A percentile compares a stretch with the other conserved stretches of the same genome.
These are phyloP conservation scores for Simmondsia chinensis DNA, from an alignment of 148 eudicot genomes.

Conservation along the genomic window DNA sequence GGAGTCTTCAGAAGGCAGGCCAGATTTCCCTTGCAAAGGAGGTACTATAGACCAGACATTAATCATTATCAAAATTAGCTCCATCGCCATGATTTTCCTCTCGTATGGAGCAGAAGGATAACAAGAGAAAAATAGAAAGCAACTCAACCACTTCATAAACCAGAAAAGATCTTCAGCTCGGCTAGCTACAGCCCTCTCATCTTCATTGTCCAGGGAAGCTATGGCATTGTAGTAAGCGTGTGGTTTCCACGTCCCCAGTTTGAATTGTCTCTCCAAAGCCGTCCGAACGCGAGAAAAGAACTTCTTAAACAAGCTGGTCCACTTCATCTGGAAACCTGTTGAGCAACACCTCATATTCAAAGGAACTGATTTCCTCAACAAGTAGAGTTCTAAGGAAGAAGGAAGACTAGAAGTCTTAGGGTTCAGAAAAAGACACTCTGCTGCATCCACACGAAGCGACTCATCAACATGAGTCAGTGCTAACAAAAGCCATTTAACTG, in stretches of 20 bases:
- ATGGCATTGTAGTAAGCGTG: slow-evolving; percentile 13
- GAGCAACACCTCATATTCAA: slow-evolving; percentile 95
- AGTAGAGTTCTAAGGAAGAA: slow-evolving; percentile 70
- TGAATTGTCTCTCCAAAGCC: slow-evolving; percentile 81
- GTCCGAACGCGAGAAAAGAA: slow-evolving; percentile 87
- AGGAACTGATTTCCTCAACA: slow-evolving; percentile 78
- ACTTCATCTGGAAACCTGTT: slow-evolving; percentile 96
- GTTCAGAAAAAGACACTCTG: slow-evolving; percentile 78
- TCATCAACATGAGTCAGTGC: slow-evolving; percentile 91
- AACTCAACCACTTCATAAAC: slow-evolving; percentile 87
- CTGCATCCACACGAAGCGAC: slow-evolving; percentile 91
- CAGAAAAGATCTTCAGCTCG: slow-evolving; percentile 60
- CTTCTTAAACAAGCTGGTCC: slow-evolving; percentile 87
- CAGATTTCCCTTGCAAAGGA: slow-evolving; percentile 25
- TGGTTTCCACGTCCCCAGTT: slow-evolving; percentile 70
- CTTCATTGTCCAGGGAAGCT: slow-evolving; percentile 13
- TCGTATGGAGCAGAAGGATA: slow-evolving; percentile 99
- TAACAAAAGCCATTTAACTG: slow-evolving; percentile 66
- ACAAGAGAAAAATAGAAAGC: slow-evolving; percentile 81
- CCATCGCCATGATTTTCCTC: slow-evolving; percentile 97
- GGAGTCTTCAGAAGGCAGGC: slow-evolving; percentile 24
- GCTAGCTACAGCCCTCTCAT: slow-evolving; percentile 19
- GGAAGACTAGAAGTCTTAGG: slow-evolving; percentile 94
- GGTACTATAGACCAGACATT: slow-evolving; percentile 73
- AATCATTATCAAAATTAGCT: slow-evolving; percentile 70